Evolutionary conservation across 305 asterid species (phyloP).

Genomic region (Plantago rigida): DNA sequence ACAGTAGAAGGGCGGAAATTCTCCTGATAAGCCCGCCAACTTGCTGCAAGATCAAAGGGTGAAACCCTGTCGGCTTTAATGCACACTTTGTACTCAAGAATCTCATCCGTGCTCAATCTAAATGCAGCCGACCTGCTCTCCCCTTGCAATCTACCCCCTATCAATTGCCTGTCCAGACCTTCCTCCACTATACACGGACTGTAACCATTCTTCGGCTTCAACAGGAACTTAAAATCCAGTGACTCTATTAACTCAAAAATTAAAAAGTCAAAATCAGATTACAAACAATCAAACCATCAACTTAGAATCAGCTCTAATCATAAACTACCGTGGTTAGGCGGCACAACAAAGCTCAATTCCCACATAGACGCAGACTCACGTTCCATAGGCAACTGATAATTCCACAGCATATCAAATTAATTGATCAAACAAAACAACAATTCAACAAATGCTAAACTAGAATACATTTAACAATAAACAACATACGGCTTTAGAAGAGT

Average conservation of each 20-base stretch:
- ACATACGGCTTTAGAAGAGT: conserved; percentile 73
- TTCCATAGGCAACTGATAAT: conserved; percentile 66
- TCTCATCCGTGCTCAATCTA: conserved; percentile 49
- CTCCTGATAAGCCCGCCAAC: conserved; percentile 95
- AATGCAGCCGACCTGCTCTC: conserved; percentile 63
- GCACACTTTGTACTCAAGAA: conserved; percentile 66
- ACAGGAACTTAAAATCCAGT: conserved; percentile 83
- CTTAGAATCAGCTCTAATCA: background rate
- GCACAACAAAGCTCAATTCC: conserved; percentile 90
- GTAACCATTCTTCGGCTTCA: conserved; percentile 60
- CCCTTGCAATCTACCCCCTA: conserved; percentile 70
- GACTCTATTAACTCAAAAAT: conserved; percentile 44
- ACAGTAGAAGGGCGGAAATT: conserved; percentile 85
- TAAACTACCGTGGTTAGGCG: conserved; percentile 80
- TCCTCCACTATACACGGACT: conserved; percentile 73
- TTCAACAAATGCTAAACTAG: background rate
- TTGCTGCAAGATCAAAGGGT: conserved; percentile 93
- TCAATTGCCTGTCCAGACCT: conserved; percentile 67
- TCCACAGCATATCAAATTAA: conserved; percentile 10
- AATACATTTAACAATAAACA: background rate
- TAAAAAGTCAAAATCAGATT: conserved; percentile 6
- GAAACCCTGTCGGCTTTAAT: conserved; percentile 77
- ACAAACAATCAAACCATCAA: background rate
- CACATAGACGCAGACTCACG: conserved; percentile 88
- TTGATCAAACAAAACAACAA: conserved; percentile 4